Evolutionary conservation across 441 rosid genomes (phyloP).

Genomic region (Heliophila coronopifolia): DNA sequence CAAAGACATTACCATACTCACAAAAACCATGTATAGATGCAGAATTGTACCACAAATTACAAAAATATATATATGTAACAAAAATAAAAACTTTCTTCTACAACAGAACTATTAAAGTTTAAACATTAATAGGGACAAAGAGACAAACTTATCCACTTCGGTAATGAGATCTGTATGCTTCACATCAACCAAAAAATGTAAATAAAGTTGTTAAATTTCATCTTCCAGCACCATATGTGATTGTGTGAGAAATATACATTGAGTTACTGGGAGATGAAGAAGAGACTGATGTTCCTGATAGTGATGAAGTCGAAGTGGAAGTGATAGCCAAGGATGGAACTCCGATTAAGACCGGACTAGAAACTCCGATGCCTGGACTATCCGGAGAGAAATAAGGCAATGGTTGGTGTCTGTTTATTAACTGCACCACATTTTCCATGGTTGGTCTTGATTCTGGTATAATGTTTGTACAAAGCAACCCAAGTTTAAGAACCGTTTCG

Average conservation of each 20-base stretch:
- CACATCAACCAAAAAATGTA: conserved; percentile 2
- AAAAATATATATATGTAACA: background rate
- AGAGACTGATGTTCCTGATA: conserved; percentile 10
- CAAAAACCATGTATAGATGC: background rate
- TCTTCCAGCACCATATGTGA: conserved; percentile 29
- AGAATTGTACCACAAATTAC: background rate
- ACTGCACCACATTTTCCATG: conserved; percentile 15
- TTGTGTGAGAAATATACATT: conserved; percentile 27
- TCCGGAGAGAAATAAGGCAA: conserved; percentile 25
- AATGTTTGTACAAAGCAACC: conserved; percentile 40
- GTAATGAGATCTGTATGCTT: background rate
- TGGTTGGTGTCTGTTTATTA: conserved; percentile 15
- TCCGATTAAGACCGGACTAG: background rate
- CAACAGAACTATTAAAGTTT: background rate
- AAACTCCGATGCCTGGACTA: conserved; percentile 19
- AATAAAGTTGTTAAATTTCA: background rate
- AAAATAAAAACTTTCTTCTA: background rate
- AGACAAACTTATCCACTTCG: background rate
- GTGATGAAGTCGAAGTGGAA: conserved; percentile 19
- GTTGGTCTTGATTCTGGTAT: conserved; percentile 39
- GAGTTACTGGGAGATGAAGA: conserved; percentile 12
- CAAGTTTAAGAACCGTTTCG: conserved; percentile 23
- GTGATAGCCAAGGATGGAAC: conserved; percentile 15
- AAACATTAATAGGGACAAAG: background rate
- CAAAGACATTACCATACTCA: background rate